A percentile compares a stretch with the other conserved stretches of the same genome.
phyloP scores from a whole-genome alignment of 331 rosid genomes.

The Acacia pycnantha region DNA sequence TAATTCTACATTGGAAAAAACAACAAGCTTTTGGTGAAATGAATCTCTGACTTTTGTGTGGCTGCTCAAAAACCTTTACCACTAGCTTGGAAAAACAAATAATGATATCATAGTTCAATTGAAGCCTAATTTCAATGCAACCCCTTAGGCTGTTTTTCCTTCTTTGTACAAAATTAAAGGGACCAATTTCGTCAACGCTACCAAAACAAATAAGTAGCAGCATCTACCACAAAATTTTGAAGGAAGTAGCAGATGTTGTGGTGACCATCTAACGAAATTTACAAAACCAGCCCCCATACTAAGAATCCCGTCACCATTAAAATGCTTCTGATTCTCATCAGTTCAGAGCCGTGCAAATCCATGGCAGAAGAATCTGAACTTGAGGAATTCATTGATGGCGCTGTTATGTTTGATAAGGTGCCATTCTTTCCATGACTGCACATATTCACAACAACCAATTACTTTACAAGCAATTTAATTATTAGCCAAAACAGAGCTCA shows the following conservation, averaged over 20 bases:
- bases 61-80: background rate
- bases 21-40: background rate
- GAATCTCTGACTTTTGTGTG: background rate
- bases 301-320: constrained; percentile 41
- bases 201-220: constrained; percentile 25
- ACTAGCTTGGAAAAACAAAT: constrained; percentile 2
- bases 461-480: constrained; percentile 18
- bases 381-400: constrained; percentile 75
- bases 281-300: constrained; percentile 39
- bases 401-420: constrained; percentile 52
- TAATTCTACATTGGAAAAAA: background rate
- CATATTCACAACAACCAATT: constrained; percentile 26
- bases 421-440: constrained; percentile 71
- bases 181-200: constrained; percentile 33
- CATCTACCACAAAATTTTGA: constrained; percentile 43
- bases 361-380: constrained; percentile 53
- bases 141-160: constrained; percentile 27
- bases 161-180: constrained; percentile 67
- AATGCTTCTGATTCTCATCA: constrained; percentile 44
- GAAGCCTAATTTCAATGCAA: constrained; percentile 36
- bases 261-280: constrained; percentile 19
- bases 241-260: constrained; percentile 20
- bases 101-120: constrained; percentile 33
- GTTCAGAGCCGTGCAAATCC: constrained; percentile 22
- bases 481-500: constrained; percentile 1